These are phyloP conservation scores for Pseudogymnoascus sp. DNA, from an alignment of 2,329 filamentous ascomycete genomes.

Conservation along the genomic window DNA sequence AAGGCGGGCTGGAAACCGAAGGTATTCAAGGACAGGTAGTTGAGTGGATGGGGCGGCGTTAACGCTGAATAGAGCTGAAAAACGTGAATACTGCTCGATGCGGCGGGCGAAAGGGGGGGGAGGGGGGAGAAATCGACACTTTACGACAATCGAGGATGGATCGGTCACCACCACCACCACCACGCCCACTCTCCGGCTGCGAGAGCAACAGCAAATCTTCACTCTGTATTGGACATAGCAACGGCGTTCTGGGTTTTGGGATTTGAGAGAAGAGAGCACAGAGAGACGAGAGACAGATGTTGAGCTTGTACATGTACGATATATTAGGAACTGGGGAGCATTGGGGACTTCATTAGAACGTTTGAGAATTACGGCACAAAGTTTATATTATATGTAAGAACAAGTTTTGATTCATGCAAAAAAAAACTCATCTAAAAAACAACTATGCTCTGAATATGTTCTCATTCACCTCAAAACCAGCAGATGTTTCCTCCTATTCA, in stretches of 20 bases:
- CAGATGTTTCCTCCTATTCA: constrained; percentile 3
- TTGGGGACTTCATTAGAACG: not conserved
- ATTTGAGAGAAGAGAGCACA: not conserved
- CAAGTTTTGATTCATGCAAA: constrained; percentile 5
- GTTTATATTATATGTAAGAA: constrained; percentile 2
- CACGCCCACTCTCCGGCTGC: not conserved
- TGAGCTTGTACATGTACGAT: constrained; percentile 1
- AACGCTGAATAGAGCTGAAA: constrained; percentile 7
- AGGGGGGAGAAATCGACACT: not conserved
- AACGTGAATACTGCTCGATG: not conserved
- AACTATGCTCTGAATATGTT: not conserved
- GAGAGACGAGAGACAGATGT: not conserved
- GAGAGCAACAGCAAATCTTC: constrained; percentile 9
- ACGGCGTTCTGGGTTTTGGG: constrained; percentile 6
- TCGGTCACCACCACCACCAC: not conserved
- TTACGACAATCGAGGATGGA: not conserved
- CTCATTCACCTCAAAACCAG: not conserved
- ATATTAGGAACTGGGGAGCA: constrained; percentile 2
- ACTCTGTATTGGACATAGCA: constrained; percentile 10
- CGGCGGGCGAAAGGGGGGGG: not conserved
- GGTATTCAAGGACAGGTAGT: constrained; percentile 75
- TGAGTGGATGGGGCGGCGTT: constrained; percentile 10
- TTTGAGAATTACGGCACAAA: constrained; percentile 5
- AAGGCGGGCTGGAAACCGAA: constrained; percentile 90
- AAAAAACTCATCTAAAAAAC: not conserved